These are phyloP conservation scores for Prunus kanzakura DNA, from an alignment of 306 rosid genomes.

Conservation along the genomic window DNA sequence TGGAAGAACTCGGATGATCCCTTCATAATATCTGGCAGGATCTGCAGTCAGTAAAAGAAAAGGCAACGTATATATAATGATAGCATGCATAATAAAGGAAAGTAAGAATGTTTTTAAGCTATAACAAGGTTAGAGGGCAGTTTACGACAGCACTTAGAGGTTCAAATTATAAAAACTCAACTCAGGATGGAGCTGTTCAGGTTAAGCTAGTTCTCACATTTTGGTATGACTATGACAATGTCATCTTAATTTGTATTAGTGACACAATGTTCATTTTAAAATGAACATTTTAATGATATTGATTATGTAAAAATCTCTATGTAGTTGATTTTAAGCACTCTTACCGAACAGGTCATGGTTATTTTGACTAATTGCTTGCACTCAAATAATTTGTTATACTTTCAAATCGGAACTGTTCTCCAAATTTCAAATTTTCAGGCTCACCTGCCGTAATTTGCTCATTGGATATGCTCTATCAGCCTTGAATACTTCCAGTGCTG, in stretches of 20 bases:
- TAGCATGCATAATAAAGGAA: neutral
- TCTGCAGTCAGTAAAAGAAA: slow-evolving; percentile 58
- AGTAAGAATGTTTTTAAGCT: neutral
- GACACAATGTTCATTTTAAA: neutral
- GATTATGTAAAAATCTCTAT: neutral
- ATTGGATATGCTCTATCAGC: slow-evolving; percentile 82
- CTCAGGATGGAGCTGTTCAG: neutral
- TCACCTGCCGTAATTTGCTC: slow-evolving; percentile 67
- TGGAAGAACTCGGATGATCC: slow-evolving; percentile 70
- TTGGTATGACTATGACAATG: neutral
- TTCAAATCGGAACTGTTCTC: neutral
- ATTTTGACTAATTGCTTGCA: neutral
- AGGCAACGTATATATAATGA: slow-evolving; percentile 6
- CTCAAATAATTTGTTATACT: neutral
- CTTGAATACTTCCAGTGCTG: slow-evolving; percentile 73
- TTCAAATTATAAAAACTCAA: neutral
- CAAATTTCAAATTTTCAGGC: slow-evolving; percentile 17
- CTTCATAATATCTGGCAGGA: slow-evolving; percentile 72
- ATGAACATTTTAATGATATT: neutral
- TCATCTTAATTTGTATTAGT: neutral
- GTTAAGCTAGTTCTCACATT: neutral
- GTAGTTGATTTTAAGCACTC: neutral
- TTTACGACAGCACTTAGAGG: neutral
- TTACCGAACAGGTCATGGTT: neutral
- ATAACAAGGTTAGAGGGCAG: neutral